Conservation (phyloP, 441 rosid species). For the Mallotus japonicus region DNA sequence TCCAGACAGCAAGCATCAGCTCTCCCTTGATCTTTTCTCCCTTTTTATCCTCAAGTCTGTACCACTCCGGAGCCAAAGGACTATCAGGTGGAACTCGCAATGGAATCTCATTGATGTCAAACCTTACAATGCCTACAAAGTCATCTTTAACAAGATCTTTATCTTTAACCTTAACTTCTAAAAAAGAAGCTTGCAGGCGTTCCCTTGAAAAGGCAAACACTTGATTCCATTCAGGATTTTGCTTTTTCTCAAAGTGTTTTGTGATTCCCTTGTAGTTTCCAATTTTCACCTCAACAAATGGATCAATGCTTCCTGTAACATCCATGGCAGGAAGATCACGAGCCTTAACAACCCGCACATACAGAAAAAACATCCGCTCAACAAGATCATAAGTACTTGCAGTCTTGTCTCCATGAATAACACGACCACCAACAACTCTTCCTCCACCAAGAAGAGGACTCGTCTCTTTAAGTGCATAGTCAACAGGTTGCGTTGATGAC, state of each 20-base stretch:
- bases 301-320: slow-evolving; percentile 87
- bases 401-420: slow-evolving; percentile 72
- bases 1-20: slow-evolving; percentile 95
- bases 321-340: slow-evolving; percentile 93
- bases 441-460: slow-evolving; percentile 97
- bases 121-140: slow-evolving; percentile 73
- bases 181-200: slow-evolving; percentile 81
- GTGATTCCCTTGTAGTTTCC: slow-evolving; percentile 95
- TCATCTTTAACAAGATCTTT: slow-evolving; percentile 82
- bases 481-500: slow-evolving; percentile 71
- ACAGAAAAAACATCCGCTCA: slow-evolving; percentile 86
- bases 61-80: slow-evolving; percentile 96
- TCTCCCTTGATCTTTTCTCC: slow-evolving; percentile 93
- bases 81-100: slow-evolving; percentile 90
- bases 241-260: slow-evolving; percentile 76
- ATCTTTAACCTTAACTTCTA: slow-evolving; percentile 85
- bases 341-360: slow-evolving; percentile 90
- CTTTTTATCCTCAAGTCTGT: slow-evolving; percentile 75
- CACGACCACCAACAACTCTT: slow-evolving; percentile 89
- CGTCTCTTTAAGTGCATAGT: slow-evolving; percentile 87
- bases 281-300: slow-evolving; percentile 80
- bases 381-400: slow-evolving; percentile 93
- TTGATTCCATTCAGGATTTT: slow-evolving; percentile 92
- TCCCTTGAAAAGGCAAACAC: slow-evolving; percentile 94
- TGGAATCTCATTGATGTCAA: slow-evolving; percentile 79